These are phyloP conservation scores for Globisporangium okanoganense DNA, from an alignment of 352 stramenopile genomes.

Conservation along the genomic window DNA sequence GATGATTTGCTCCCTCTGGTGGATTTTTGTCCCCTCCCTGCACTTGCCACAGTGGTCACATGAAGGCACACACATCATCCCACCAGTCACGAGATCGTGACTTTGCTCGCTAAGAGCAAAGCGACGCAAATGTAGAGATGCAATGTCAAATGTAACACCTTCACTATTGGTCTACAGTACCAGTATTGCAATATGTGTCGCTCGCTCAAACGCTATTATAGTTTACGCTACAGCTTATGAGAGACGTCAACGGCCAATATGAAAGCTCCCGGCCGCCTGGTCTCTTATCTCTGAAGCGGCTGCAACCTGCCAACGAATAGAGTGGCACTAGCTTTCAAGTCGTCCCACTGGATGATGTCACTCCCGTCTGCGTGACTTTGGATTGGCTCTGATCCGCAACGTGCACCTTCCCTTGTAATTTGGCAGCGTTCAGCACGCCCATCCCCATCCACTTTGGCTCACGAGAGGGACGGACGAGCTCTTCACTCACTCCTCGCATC, in stretches of 20 bases:
- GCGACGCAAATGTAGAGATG: no score
- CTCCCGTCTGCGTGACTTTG: neutral
- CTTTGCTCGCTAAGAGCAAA: neutral
- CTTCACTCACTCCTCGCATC: neutral
- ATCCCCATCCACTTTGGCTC: slow-evolving; percentile 2
- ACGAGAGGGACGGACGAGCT: no score
- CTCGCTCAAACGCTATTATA: no score
- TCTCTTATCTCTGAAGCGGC: slow-evolving; percentile 6
- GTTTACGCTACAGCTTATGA: neutral
- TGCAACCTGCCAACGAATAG: slow-evolving; percentile 16
- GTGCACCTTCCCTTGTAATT: slow-evolving; percentile 4
- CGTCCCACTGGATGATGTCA: neutral
- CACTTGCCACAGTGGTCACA: neutral
- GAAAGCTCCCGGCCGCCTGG: slow-evolving; percentile 1
- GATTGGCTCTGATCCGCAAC: neutral
- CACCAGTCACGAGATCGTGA: neutral
- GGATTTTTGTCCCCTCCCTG: neutral
- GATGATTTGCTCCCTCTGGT: neutral
- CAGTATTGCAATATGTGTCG: no score
- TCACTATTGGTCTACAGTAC: no score
- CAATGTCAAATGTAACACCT: no score
- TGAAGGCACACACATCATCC: neutral
- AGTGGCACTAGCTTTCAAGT: neutral
- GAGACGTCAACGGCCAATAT: neutral
- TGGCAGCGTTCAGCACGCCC: neutral